Percentiles rank a stretch among this genome's conserved stretches.
These are phyloP conservation scores for Mycena leptocephala DNA, from an alignment of 768 basidiomycete genomes.

Conservation along the genomic window DNA sequence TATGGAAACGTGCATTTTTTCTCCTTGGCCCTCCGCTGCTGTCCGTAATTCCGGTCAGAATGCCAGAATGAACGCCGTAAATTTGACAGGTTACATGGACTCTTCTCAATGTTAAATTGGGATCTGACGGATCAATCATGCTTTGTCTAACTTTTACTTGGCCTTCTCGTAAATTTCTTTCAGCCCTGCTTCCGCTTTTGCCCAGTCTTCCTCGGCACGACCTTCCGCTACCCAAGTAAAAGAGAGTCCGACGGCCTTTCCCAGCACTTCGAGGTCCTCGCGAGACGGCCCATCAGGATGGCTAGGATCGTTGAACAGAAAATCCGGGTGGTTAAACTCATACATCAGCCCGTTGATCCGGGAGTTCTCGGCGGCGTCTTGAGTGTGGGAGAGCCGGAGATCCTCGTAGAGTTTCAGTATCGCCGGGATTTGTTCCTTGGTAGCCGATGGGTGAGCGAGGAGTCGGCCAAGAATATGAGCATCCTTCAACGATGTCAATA, in stretches of 20 bases:
- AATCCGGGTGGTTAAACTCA: slow-evolving; percentile 25
- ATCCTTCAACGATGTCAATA: not conserved
- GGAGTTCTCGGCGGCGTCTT: slow-evolving; percentile 5
- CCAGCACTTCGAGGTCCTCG: slow-evolving; percentile 11
- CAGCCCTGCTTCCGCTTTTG: slow-evolving; percentile 7
- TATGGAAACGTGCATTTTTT: too few relatives aligned
- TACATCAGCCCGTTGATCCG: slow-evolving; percentile 22
- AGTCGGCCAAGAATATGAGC: slow-evolving; percentile 17
- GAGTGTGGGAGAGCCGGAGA: not conserved
- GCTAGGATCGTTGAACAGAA: slow-evolving; percentile 6
- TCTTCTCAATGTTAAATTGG: too few relatives aligned
- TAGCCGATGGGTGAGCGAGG: not conserved
- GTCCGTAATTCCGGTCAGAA: too few relatives aligned
- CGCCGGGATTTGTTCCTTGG: not conserved
- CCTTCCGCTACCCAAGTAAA: slow-evolving; percentile 17
- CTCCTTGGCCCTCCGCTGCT: too few relatives aligned
- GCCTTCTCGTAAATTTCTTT: too few relatives aligned
- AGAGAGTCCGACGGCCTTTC: not conserved
- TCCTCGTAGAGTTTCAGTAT: slow-evolving; percentile 18
- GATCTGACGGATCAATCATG: too few relatives aligned
- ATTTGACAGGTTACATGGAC: too few relatives aligned
- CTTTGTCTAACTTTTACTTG: too few relatives aligned
- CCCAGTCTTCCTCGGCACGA: not conserved
- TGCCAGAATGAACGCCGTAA: too few relatives aligned
- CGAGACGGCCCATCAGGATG: slow-evolving; percentile 8